phyloP scores from a whole-genome alignment of 176 grass and related monocot genomes.

The Alopecurus myosuroides region DNA sequence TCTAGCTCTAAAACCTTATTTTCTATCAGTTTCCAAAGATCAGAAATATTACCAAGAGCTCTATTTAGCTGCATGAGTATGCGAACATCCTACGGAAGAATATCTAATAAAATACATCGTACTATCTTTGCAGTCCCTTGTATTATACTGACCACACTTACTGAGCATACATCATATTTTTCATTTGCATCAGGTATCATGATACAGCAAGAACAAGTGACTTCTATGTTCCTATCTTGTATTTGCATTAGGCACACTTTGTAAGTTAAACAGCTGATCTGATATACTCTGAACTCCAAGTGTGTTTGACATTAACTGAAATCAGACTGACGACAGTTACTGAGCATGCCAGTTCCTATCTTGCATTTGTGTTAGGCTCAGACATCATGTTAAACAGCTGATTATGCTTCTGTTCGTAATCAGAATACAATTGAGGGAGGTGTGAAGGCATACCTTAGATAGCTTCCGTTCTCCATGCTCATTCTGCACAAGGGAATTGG shows the following conservation, averaged over 20 bases:
- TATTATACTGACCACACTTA: background rate
- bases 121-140: background rate
- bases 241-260: background rate
- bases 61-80: background rate
- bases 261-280: background rate
- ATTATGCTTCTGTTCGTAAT: background rate
- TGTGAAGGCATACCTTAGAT: constrained; percentile 61
- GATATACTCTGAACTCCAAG: background rate
- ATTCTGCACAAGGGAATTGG: constrained; percentile 40
- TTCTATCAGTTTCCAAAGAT: background rate
- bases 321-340: background rate
- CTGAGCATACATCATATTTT: background rate
- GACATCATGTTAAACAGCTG: background rate
- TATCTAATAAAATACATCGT: background rate
- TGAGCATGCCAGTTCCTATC: background rate
- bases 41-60: background rate
- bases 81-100: background rate
- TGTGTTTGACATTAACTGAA: background rate
- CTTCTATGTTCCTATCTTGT: background rate
- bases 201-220: background rate
- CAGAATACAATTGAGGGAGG: constrained; percentile 7
- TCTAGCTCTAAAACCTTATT: background rate
- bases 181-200: background rate
- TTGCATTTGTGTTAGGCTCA: background rate
- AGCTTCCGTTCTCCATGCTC: constrained; percentile 52